Percentiles rank a stretch among this genome's conserved stretches.
Evolutionary conservation across 768 basidiomycete genomes (phyloP).

Genomic region (Chalciporus piperatus): DNA sequence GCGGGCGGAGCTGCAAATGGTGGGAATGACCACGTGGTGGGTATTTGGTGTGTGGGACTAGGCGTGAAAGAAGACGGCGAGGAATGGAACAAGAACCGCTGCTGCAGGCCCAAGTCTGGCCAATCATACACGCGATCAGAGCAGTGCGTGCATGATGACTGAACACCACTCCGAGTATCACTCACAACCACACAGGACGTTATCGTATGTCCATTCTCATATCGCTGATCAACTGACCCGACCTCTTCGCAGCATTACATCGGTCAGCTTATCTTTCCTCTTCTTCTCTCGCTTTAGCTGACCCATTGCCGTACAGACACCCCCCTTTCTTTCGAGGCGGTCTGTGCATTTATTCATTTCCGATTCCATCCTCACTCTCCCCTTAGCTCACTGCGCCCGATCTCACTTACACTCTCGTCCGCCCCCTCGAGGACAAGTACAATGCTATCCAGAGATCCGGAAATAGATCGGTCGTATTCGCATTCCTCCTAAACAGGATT

Average conservation of each 20-base stretch:
- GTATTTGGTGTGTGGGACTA: background rate
- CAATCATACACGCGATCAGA: slow-evolving; percentile 77
- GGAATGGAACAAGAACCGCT: slow-evolving; percentile 38
- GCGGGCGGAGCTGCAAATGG: slow-evolving; percentile 34
- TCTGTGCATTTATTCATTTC: slow-evolving; percentile 33
- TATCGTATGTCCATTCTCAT: slow-evolving; percentile 40
- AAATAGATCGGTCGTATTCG: slow-evolving; percentile 85
- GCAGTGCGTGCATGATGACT: slow-evolving; percentile 38
- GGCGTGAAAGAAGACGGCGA: background rate
- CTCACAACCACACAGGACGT: slow-evolving; percentile 49
- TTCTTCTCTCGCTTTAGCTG: background rate
- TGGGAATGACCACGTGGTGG: slow-evolving; percentile 15
- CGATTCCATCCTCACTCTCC: slow-evolving; percentile 7
- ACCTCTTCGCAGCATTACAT: slow-evolving; percentile 55
- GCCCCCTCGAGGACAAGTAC: slow-evolving; percentile 88
- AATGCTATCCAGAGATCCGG: slow-evolving; percentile 62
- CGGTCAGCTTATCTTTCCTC: slow-evolving; percentile 40
- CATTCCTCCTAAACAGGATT: slow-evolving; percentile 82
- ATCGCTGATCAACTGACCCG: slow-evolving; percentile 2
- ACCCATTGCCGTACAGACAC: slow-evolving; percentile 54
- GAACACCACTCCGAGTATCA: background rate
- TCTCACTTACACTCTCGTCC: slow-evolving; percentile 85
- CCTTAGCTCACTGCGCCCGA: slow-evolving; percentile 78
- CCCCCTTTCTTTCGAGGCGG: slow-evolving; percentile 77
- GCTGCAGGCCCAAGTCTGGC: slow-evolving; percentile 65